phyloP scores from a whole-genome alignment of 2,329 filamentous ascomycete genomes.

The Pseudogymnoascus sp. region DNA sequence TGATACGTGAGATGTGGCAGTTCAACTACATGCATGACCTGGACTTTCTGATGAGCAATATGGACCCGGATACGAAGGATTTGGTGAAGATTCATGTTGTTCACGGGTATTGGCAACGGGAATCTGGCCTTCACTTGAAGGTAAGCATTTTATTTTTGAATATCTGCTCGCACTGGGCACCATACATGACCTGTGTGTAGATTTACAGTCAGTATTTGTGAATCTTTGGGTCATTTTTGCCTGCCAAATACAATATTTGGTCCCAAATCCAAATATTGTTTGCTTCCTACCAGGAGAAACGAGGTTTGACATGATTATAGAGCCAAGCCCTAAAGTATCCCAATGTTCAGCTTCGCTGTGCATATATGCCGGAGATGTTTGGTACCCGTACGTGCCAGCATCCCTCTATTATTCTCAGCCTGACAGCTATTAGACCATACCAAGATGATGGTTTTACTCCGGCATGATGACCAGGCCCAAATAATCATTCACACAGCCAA shows the following conservation, averaged over 20 bases:
- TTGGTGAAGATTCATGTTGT: constrained; percentile 50
- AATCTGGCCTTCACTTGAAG: constrained; percentile 45
- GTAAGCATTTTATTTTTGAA: constrained; percentile 2
- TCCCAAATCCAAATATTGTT: not conserved
- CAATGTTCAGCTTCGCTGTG: constrained; percentile 65
- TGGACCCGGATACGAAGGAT: constrained; percentile 48
- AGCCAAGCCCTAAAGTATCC: constrained; percentile 51
- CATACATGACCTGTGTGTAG: not conserved
- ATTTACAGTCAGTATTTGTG: not conserved
- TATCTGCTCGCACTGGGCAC: not conserved
- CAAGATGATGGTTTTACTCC: constrained; percentile 80
- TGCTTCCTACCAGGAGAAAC: not conserved
- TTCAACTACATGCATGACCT: constrained; percentile 51
- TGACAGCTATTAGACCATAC: constrained; percentile 34
- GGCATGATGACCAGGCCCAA: constrained; percentile 69
- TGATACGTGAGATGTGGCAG: constrained; percentile 48
- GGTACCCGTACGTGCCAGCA: constrained; percentile 65
- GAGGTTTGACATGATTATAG: constrained; percentile 33
- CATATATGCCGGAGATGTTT: constrained; percentile 75
- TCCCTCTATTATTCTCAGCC: not conserved
- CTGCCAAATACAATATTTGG: not conserved
- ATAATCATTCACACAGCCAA: constrained; percentile 85
- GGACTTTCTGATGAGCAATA: constrained; percentile 49
- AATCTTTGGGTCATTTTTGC: not conserved
- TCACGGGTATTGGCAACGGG: constrained; percentile 61